phyloP scores from a whole-genome alignment of 2,329 filamentous ascomycete species.

The Phyllosticta citriasiana region DNA sequence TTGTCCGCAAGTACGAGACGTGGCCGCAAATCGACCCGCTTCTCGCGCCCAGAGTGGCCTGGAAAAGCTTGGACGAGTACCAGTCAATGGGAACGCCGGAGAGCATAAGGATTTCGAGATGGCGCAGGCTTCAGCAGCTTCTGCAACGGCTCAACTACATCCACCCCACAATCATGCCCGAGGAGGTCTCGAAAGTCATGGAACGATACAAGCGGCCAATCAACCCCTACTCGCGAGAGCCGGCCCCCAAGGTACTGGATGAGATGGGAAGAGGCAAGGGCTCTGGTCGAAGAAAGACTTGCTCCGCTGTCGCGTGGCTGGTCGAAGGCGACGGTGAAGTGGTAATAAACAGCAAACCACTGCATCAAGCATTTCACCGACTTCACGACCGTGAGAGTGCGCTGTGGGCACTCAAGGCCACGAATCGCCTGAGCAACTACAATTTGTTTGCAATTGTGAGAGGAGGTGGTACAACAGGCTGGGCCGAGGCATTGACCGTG shows the following conservation, averaged over 20 bases:
- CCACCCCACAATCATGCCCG: constrained; percentile 64
- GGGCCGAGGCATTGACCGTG: constrained; percentile 88
- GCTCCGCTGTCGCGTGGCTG: constrained; percentile 72
- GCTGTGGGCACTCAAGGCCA: constrained; percentile 79
- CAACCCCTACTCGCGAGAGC: constrained; percentile 56
- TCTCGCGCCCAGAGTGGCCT: constrained; percentile 64
- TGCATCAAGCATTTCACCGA: constrained; percentile 72
- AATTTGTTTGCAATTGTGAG: constrained; percentile 81
- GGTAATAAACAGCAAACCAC: constrained; percentile 78
- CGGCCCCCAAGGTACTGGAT: constrained; percentile 59
- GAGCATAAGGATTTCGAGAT: constrained; percentile 54
- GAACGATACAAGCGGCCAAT: constrained; percentile 63
- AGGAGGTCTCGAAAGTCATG: constrained; percentile 56
- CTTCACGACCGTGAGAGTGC: constrained; percentile 92
- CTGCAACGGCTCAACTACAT: constrained; percentile 78
- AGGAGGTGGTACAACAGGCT: constrained; percentile 86
- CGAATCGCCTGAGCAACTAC: constrained; percentile 83
- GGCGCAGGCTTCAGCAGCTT: constrained; percentile 63
- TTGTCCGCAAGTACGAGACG: constrained; percentile 61
- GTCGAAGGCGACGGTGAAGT: constrained; percentile 91
- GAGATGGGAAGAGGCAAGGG: constrained; percentile 67
- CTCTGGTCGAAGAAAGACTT: constrained; percentile 78
- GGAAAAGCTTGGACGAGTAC: constrained; percentile 72
- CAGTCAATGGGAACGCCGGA: constrained; percentile 39
- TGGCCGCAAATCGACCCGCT: constrained; percentile 59